Conservation (phyloP, 2,329 filamentous ascomycete genomes). For the Macrophomina tecta region DNA sequence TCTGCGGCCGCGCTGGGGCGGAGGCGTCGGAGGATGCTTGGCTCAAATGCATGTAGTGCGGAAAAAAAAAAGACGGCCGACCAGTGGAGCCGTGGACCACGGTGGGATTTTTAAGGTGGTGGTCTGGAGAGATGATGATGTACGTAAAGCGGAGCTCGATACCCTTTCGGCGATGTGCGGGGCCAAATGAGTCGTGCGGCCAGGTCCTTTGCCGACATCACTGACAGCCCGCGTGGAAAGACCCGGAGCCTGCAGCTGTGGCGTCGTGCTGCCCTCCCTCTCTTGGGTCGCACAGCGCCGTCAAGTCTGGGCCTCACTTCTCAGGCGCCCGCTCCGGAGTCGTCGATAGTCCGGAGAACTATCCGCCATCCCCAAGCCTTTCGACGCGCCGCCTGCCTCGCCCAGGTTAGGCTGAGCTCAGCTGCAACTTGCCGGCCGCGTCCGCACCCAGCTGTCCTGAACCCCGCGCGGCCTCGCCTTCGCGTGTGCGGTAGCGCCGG, state of each 20-base stretch:
- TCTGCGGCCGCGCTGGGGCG: neutral
- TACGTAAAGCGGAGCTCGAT: neutral
- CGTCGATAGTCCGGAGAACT: neutral
- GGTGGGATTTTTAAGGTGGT: constrained; percentile 17
- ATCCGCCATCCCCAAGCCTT: constrained; percentile 13
- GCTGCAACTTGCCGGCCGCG: neutral
- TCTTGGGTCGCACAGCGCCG: neutral
- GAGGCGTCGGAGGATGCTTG: constrained; percentile 11
- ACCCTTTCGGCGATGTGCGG: neutral
- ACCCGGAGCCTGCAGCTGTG: constrained; percentile 13
- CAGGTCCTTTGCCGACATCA: constrained; percentile 2
- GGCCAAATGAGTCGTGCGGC: neutral
- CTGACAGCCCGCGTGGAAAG: constrained; percentile 11
- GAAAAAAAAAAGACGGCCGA: constrained; percentile 11
- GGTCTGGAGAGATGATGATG: constrained; percentile 17
- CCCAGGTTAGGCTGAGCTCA: neutral
- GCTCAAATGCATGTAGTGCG: constrained; percentile 11
- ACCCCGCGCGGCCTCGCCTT: constrained; percentile 14
- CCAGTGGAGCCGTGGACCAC: neutral
- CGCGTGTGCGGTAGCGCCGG: constrained; percentile 16
- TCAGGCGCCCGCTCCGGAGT: neutral
- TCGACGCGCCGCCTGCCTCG: constrained; percentile 3
- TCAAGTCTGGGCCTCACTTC: constrained; percentile 7
- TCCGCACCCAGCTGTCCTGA: neutral
- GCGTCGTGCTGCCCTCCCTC: neutral